Conservation (phyloP, 768 basidiomycete species). For the Termitomyces sp. region DNA sequence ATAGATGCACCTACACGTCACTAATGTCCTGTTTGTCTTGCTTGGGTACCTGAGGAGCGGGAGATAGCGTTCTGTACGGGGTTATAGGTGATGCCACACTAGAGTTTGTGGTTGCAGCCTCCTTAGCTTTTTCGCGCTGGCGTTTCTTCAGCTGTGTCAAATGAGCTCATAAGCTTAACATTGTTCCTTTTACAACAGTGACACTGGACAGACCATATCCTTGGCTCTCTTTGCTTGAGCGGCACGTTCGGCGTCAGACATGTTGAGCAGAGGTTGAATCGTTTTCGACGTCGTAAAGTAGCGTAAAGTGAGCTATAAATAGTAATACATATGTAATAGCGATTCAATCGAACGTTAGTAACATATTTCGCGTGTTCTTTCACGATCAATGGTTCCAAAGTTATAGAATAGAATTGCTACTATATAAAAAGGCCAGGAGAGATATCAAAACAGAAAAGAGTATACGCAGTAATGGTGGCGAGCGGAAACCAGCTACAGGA, state of each 20-base stretch:
- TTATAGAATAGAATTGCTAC: slow-evolving; percentile 28
- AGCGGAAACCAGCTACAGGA: slow-evolving; percentile 20
- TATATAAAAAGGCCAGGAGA: slow-evolving; percentile 41
- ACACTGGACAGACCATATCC: slow-evolving; percentile 53
- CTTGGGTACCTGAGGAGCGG: slow-evolving; percentile 36
- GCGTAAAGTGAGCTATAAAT: neutral
- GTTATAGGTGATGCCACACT: slow-evolving; percentile 33
- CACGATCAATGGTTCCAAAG: slow-evolving; percentile 5
- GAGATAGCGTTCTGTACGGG: slow-evolving; percentile 40
- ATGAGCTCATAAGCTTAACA: slow-evolving; percentile 1
- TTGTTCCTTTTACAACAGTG: slow-evolving; percentile 1
- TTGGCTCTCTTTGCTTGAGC: slow-evolving; percentile 80
- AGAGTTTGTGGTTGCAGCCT: slow-evolving; percentile 23
- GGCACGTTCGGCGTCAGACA: slow-evolving; percentile 75
- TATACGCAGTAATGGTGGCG: slow-evolving; percentile 23
- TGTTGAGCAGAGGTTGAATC: slow-evolving; percentile 13
- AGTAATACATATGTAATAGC: neutral
- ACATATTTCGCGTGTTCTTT: slow-evolving; percentile 1
- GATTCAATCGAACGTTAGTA: neutral
- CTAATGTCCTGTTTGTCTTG: slow-evolving; percentile 47
- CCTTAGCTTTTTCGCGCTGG: slow-evolving; percentile 64
- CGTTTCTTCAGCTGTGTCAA: slow-evolving; percentile 68
- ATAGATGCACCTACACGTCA: slow-evolving; percentile 55
- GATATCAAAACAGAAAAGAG: slow-evolving; percentile 25
- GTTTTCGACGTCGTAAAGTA: neutral